Conservation (phyloP, 805 yeast genomes). For the Cyberlindnera nakhonratchasimensis region DNA sequence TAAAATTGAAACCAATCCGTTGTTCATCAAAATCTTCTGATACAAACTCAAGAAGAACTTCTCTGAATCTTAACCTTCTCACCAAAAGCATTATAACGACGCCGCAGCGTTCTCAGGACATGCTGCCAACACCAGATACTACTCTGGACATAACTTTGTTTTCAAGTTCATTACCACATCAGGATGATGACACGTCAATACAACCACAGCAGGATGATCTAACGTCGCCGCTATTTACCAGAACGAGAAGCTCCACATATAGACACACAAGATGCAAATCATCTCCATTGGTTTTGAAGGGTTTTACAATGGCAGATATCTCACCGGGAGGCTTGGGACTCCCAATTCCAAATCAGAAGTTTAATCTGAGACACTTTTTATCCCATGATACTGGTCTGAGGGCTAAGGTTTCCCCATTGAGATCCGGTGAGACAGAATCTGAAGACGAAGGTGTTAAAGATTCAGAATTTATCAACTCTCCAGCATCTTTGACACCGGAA, state of each 20-base stretch:
- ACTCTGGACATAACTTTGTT: slow-evolving; percentile 11
- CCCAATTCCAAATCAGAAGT: slow-evolving; percentile 1
- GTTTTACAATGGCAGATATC: slow-evolving; percentile 9
- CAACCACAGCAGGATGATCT: background rate
- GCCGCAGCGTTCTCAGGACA: slow-evolving; percentile 2
- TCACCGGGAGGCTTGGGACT: background rate
- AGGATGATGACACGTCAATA: background rate
- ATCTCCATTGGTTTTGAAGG: slow-evolving; percentile 8
- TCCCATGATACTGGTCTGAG: slow-evolving; percentile 29
- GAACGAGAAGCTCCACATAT: background rate
- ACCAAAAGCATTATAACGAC: slow-evolving; percentile 8
- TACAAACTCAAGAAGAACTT: slow-evolving; percentile 4
- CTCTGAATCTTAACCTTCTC: slow-evolving; percentile 11
- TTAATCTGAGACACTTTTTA: slow-evolving; percentile 26
- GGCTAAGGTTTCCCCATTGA: slow-evolving; percentile 3
- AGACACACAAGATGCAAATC: slow-evolving; percentile 13
- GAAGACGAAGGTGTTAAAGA: slow-evolving; percentile 14
- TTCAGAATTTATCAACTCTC: slow-evolving; percentile 16
- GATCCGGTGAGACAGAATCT: background rate
- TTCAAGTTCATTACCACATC: slow-evolving; percentile 3
- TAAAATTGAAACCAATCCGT: slow-evolving; percentile 18
- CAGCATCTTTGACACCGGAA: slow-evolving; percentile 6
- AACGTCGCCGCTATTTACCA: slow-evolving; percentile 1
- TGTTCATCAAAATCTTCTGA: slow-evolving; percentile 15
- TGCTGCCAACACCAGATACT: slow-evolving; percentile 18